Conservation (phyloP, 192 early-diverging fungal species). For the Linnemannia exigua region DNA sequence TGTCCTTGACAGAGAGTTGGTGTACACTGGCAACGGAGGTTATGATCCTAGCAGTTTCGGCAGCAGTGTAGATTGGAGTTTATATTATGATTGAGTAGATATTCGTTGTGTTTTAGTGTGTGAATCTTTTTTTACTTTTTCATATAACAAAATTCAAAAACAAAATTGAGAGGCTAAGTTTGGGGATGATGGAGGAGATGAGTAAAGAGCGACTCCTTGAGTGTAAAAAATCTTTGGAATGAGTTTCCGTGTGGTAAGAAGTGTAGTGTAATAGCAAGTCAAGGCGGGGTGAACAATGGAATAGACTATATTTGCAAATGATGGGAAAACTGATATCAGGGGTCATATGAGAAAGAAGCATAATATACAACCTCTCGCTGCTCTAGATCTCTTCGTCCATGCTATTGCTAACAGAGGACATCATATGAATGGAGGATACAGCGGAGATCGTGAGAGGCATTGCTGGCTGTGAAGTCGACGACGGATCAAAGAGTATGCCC, state of each 20-base stretch:
- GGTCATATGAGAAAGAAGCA: not conserved
- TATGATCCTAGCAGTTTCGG: too few relatives aligned
- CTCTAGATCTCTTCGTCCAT: not conserved
- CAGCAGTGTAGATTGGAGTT: not conserved
- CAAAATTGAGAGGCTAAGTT: too few relatives aligned
- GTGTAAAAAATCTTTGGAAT: too few relatives aligned
- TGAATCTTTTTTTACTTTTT: too few relatives aligned
- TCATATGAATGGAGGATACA: conserved; percentile 7
- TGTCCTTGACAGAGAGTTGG: not conserved
- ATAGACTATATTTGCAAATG: conserved; percentile 10
- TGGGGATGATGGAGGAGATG: too few relatives aligned
- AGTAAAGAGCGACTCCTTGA: too few relatives aligned
- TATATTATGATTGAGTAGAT: not conserved
- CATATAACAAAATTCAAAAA: too few relatives aligned
- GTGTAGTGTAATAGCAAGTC: too few relatives aligned
- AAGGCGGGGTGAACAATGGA: too few relatives aligned
- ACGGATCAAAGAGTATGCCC: not conserved
- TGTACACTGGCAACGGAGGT: not conserved
- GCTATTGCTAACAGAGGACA: not conserved
- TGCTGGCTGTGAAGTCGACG: not conserved
- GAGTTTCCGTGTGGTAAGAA: too few relatives aligned
- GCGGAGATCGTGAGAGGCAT: not conserved
- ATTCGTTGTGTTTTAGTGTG: too few relatives aligned
- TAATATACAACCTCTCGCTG: not conserved
- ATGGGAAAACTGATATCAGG: conserved; percentile 12